Evolutionary conservation across 2,329 filamentous ascomycete species (phyloP).

Genomic region (Talaromyces sp.): DNA sequence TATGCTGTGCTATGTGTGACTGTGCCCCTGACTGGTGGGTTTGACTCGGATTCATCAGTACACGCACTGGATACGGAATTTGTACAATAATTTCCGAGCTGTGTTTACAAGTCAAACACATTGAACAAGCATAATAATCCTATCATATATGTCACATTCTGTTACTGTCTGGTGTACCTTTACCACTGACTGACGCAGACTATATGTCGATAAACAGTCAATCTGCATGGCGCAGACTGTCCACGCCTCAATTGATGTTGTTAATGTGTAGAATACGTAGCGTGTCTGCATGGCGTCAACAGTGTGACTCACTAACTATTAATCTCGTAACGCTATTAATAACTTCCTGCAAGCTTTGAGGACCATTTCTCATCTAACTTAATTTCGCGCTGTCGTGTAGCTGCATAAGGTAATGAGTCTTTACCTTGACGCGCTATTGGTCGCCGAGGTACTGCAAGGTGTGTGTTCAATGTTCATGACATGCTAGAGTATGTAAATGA

Average conservation of each 20-base stretch:
- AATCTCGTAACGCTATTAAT: conserved; percentile 1
- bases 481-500: background rate
- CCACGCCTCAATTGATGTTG: background rate
- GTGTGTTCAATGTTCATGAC: background rate
- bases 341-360: background rate
- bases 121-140: background rate
- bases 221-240: background rate
- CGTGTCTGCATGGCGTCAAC: background rate
- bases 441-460: background rate
- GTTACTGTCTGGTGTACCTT: too few relatives aligned
- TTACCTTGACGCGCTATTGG: background rate
- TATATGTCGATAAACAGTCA: background rate
- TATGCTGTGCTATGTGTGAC: background rate
- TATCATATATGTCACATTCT: background rate
- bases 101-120: background rate
- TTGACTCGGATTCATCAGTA: background rate
- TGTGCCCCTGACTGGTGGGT: background rate
- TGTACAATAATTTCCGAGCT: background rate
- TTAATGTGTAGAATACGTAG: background rate
- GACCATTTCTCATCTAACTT: background rate
- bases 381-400: background rate
- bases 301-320: background rate
- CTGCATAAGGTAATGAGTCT: background rate
- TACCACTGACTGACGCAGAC: background rate
- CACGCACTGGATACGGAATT: background rate